These are phyloP conservation scores for Rhynchospora breviuscula DNA, from an alignment of 176 grass and related monocot genomes.

Conservation along the genomic window DNA sequence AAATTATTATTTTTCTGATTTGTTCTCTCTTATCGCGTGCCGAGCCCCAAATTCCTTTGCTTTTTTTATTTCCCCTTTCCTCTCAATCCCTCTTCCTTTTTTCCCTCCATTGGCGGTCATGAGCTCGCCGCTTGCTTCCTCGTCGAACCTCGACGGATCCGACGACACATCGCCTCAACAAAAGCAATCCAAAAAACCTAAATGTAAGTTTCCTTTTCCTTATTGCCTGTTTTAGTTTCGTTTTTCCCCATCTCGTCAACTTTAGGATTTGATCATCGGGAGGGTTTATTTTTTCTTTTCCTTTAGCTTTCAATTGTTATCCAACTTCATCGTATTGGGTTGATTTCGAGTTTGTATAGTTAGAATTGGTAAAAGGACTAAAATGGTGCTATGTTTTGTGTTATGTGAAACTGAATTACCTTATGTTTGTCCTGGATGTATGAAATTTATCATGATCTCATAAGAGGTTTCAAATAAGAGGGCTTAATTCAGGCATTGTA, in stretches of 20 bases:
- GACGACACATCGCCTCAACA: conserved; percentile 22
- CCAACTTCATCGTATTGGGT: not conserved
- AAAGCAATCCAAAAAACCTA: conserved; percentile 57
- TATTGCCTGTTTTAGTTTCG: not conserved
- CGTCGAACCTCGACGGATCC: not conserved
- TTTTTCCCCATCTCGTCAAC: not conserved
- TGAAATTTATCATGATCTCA: too few species aligned
- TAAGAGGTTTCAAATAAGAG: too few species aligned
- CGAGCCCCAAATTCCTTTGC: not conserved
- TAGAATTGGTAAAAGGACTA: not conserved
- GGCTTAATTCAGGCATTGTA: not conserved
- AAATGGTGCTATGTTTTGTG: conserved; percentile 11
- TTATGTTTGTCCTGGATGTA: too few species aligned
- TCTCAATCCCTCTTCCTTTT: not conserved
- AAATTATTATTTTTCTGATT: not conserved
- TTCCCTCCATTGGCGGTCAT: not conserved
- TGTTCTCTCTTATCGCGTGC: conserved; percentile 20
- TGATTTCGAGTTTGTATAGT: not conserved
- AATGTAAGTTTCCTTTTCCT: conserved; percentile 32
- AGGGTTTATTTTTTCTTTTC: not conserved
- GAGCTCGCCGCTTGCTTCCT: conserved; percentile 11
- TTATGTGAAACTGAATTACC: not conserved
- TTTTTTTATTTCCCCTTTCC: not conserved
- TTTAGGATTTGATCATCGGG: not conserved
- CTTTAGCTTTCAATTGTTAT: not conserved